Evolutionary conservation across 73 alveolate genomes (phyloP), one percentile per base, ranked within the genome.

Genomic region (Blepharisma japonicum): DNA sequence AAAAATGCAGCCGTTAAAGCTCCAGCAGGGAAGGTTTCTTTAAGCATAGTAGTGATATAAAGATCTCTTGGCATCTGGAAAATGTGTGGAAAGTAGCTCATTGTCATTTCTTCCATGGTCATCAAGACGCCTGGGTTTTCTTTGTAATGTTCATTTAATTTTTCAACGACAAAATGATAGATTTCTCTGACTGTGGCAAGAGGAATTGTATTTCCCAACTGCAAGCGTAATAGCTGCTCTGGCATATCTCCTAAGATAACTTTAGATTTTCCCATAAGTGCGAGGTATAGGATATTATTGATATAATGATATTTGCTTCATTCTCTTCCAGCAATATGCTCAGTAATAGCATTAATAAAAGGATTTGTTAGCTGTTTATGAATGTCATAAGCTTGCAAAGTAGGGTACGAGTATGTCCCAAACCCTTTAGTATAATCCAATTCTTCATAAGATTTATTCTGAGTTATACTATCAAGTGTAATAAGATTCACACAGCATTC

Each of bases 201-300:
- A 54, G 91, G 83, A 7, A 93, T 84, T 23, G 96, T 89, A 54
- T 88, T 88, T 6, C 98, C 98, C 9, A 93, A 6, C 45, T 87
- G 93, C 46, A 88, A 77, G 56, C 96, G 80, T 47, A 90, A 82
- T 11, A 93, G 79, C 7, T 83, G 81, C 48, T 93, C 98, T 6
- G 98, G 98, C 98, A 93, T 93, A 56, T 88, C 98, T 39, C 96
- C 96, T 46, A 93, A 81, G 27, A 93, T 23, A n/a, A 93, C 94
- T 80, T 88, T 93, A 55, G 89, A 87, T 71, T 93, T 93, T 20
- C 98, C 98, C 98, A 93, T 93, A 14, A 93, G 86, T 14, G 92
- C 97, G 55, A 88, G 88, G 56, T 88, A 93, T 14, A 90, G 78
- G 25, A 80, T 67, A 46, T 87, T 81, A 82, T 93, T 93, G 66